Conservation (phyloP, 2,329 filamentous ascomycete genomes). For the Colletotrichum noveboracense region DNA sequence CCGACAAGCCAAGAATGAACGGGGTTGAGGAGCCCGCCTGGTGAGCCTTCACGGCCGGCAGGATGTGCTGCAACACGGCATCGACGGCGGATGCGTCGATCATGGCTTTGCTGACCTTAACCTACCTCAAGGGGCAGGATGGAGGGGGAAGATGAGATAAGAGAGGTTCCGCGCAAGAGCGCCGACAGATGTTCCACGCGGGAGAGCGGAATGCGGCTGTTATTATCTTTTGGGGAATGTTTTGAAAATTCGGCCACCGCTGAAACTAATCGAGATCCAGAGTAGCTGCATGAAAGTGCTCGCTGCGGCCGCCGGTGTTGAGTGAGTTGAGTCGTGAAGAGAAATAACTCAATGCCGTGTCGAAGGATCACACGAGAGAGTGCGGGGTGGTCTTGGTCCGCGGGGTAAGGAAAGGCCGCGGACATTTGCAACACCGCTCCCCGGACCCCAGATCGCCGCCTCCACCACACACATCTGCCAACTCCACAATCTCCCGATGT, state of each 20-base stretch:
- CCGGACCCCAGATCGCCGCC: slow-evolving; percentile 11
- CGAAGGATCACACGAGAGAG: not conserved
- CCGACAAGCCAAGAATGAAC: slow-evolving; percentile 14
- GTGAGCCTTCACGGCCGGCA: not conserved
- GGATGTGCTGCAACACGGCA: not conserved
- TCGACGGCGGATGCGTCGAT: slow-evolving; percentile 1
- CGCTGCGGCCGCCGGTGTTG: not conserved
- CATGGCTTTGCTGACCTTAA: not conserved
- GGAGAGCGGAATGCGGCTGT: not conserved
- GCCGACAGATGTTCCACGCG: not conserved
- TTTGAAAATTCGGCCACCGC: not conserved
- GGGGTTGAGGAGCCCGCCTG: not conserved
- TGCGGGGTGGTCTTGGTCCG: slow-evolving; percentile 1
- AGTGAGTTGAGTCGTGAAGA: not conserved
- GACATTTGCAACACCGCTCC: not conserved
- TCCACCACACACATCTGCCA: not conserved
- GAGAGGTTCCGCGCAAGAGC: not conserved
- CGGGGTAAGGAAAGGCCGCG: not conserved
- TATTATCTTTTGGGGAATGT: not conserved
- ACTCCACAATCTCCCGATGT: not conserved
- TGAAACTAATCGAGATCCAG: not conserved
- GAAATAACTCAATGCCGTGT: not conserved
- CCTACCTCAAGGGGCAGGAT: not conserved
- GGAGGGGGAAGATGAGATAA: not conserved
- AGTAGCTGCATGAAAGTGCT: not conserved